phyloP scores from a whole-genome alignment of 2,329 filamentous ascomycete genomes.

The Arthrinium phaeospermum region DNA sequence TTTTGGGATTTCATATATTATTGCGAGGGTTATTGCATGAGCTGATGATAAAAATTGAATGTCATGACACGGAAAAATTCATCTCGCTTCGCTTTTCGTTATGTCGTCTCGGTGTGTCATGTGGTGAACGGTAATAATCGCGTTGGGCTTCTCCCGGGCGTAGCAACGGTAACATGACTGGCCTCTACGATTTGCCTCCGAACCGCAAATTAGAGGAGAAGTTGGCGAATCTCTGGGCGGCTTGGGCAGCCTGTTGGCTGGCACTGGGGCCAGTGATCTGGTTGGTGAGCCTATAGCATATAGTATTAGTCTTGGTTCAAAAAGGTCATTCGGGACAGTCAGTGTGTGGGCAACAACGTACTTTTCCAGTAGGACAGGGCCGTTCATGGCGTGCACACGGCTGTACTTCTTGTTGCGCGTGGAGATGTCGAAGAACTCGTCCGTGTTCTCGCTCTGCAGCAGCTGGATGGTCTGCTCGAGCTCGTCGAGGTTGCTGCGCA shows the following conservation, averaged over 20 bases:
- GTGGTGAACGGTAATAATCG: not conserved
- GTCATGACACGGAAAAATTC: slow-evolving; percentile 5
- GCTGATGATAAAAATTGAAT: slow-evolving; percentile 15
- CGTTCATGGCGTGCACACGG: slow-evolving; percentile 88
- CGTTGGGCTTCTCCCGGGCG: not conserved
- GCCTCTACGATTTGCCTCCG: slow-evolving; percentile 59
- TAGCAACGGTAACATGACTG: not conserved
- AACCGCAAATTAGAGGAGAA: slow-evolving; percentile 78
- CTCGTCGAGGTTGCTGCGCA: slow-evolving; percentile 89
- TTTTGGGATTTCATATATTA: slow-evolving; percentile 1
- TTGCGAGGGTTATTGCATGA: not conserved
- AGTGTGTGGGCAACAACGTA: slow-evolving; percentile 44
- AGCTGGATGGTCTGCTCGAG: slow-evolving; percentile 90
- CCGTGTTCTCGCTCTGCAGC: slow-evolving; percentile 86
- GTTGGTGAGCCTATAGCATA: slow-evolving; percentile 62
- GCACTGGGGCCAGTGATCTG: slow-evolving; percentile 60
- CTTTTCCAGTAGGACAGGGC: slow-evolving; percentile 91
- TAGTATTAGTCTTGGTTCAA: slow-evolving; percentile 32
- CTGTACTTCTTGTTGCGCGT: slow-evolving; percentile 92
- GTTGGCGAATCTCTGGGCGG: slow-evolving; percentile 70
- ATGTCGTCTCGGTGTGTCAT: slow-evolving; percentile 10
- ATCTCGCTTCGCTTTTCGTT: slow-evolving; percentile 12
- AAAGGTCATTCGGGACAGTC: not conserved
- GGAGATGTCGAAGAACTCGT: slow-evolving; percentile 94
- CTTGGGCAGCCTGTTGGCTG: slow-evolving; percentile 41